These are phyloP conservation scores for Globisporangium takayamanum DNA, from an alignment of 352 stramenopile species.

Conservation along the genomic window DNA sequence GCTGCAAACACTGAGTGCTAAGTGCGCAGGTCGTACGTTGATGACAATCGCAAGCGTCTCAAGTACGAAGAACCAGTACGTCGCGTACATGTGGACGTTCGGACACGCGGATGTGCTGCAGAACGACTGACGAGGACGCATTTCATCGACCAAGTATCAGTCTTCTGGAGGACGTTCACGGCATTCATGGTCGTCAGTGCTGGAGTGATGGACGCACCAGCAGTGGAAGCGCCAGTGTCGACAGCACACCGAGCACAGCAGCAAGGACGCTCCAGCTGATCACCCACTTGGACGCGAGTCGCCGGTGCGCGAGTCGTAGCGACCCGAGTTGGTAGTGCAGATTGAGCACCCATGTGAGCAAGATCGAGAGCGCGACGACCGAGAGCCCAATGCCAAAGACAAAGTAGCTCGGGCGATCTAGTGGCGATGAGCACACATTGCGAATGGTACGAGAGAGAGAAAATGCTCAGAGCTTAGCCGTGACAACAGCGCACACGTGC, in stretches of 20 bases:
- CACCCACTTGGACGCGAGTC: constrained; percentile 13
- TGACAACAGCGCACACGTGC: background rate
- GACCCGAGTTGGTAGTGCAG: constrained; percentile 30
- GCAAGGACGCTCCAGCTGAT: constrained; percentile 16
- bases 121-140: constrained; percentile 19
- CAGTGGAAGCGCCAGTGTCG: constrained; percentile 33
- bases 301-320: constrained; percentile 16
- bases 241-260: constrained; percentile 26
- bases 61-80: constrained; percentile 38
- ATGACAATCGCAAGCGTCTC: constrained; percentile 27
- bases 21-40: constrained; percentile 20
- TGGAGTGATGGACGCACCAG: constrained; percentile 14
- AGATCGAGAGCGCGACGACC: constrained; percentile 29
- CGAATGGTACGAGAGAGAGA: background rate
- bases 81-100: constrained; percentile 18
- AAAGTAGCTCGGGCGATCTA: constrained; percentile 32
- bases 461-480: too few relatives aligned
- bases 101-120: constrained; percentile 27
- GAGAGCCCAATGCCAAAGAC: constrained; percentile 38
- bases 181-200: background rate
- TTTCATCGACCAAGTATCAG: background rate
- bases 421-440: too few relatives aligned
- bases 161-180: background rate
- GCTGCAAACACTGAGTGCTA: background rate
- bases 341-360: constrained; percentile 43